phyloP scores from a whole-genome alignment of 495 filamentous ascomycete species.

The Hyphodiscus hymeniophilus region DNA sequence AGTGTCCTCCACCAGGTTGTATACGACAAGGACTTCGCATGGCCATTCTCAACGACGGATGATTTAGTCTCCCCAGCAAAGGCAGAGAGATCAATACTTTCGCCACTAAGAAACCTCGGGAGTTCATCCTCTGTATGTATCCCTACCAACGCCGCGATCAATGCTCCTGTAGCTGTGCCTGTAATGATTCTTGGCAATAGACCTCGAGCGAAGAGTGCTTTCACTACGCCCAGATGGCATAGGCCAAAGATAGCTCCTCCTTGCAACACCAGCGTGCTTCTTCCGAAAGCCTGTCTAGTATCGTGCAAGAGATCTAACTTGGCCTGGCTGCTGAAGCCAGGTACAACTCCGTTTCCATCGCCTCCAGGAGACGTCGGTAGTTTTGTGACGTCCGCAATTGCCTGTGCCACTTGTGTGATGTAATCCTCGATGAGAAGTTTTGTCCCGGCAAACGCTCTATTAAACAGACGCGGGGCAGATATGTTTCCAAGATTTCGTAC shows the following conservation, averaged over 20 bases:
- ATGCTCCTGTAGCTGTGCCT: conserved; percentile 81
- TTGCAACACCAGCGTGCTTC: conserved; percentile 79
- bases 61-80: conserved; percentile 44
- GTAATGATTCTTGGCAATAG: conserved; percentile 85
- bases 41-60: not conserved
- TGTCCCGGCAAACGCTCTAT: conserved; percentile 78
- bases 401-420: conserved; percentile 71
- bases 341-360: conserved; percentile 13
- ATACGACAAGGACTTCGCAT: conserved; percentile 15
- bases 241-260: conserved; percentile 89
- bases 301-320: conserved; percentile 88
- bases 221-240: conserved; percentile 87
- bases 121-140: conserved; percentile 87
- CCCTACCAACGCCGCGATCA: conserved; percentile 85
- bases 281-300: conserved; percentile 82
- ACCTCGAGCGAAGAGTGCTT: conserved; percentile 76
- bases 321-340: conserved; percentile 63
- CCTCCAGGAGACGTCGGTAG: conserved; percentile 49
- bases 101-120: conserved; percentile 63
- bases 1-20: conserved; percentile 48
- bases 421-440: conserved; percentile 91
- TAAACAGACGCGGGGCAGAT: conserved; percentile 73
- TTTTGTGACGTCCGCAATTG: conserved; percentile 67
- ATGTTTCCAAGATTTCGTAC: conserved; percentile 92
- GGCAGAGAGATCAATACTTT: conserved; percentile 74